Conservation (phyloP, 129 eudicot genomes). For the Escallonia herrerae region DNA sequence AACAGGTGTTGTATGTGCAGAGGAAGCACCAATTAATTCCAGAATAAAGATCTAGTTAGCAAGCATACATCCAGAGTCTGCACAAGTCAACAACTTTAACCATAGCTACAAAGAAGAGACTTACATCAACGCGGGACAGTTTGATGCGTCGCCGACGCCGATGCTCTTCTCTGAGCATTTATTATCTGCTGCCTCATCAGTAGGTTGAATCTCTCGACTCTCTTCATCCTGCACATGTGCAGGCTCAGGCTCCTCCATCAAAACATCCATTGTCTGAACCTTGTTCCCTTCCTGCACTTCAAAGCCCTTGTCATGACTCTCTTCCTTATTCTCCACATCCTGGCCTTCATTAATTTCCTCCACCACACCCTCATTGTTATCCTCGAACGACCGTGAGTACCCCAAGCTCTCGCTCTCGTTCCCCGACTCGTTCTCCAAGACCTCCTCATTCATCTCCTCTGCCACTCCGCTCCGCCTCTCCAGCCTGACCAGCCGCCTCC, state of each 20-base stretch:
- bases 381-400: slow-evolving; percentile 32
- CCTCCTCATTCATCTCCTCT: slow-evolving; percentile 46
- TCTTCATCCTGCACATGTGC: not conserved
- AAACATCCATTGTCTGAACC: slow-evolving; percentile 18
- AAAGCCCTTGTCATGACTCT: not conserved
- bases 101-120: slow-evolving; percentile 13
- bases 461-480: slow-evolving; percentile 45
- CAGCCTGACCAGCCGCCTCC: slow-evolving; percentile 53
- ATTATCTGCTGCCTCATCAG: slow-evolving; percentile 4
- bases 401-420: slow-evolving; percentile 36
- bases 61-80: not conserved
- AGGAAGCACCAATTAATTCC: no score
- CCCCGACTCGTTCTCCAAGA: slow-evolving; percentile 62
- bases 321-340: not conserved
- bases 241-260: slow-evolving; percentile 10
- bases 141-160: slow-evolving; percentile 24
- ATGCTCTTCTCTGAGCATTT: slow-evolving; percentile 24
- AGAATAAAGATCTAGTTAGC: no score
- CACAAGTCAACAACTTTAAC: slow-evolving; percentile 1
- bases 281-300: slow-evolving; percentile 9
- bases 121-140: slow-evolving; percentile 26
- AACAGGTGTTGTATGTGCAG: no score
- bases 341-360: slow-evolving; percentile 36
- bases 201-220: not conserved
- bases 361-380: slow-evolving; percentile 26